phyloP scores from a whole-genome alignment of 352 stramenopile genomes.

The Phytophthora sp. region DNA sequence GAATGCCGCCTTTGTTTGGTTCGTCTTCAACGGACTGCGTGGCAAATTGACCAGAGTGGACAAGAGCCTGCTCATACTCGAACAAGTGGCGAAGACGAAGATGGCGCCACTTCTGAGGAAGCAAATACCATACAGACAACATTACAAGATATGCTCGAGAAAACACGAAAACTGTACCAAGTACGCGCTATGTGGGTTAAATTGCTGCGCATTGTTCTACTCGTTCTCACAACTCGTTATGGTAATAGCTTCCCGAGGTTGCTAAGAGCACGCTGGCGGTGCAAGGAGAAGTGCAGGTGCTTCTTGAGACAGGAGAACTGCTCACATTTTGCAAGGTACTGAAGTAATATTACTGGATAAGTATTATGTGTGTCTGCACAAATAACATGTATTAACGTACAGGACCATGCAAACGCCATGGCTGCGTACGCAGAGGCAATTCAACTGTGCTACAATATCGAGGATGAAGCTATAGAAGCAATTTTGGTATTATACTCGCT shows the following conservation, averaged over 20 bases:
- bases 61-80: not conserved
- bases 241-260: conserved; percentile 42
- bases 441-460: conserved; percentile 48
- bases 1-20: conserved; percentile 35
- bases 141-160: conserved; percentile 31
- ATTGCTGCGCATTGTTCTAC: not conserved
- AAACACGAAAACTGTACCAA: conserved; percentile 48
- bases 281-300: conserved; percentile 52
- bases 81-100: conserved; percentile 6
- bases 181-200: not conserved
- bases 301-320: conserved; percentile 57
- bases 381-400: not conserved
- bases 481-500: conserved; percentile 34
- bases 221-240: not conserved
- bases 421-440: conserved; percentile 46
- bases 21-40: conserved; percentile 42
- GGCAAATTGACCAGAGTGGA: conserved; percentile 24
- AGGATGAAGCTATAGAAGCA: conserved; percentile 55
- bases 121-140: conserved; percentile 20
- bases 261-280: conserved; percentile 33
- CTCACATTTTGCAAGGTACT: conserved; percentile 33
- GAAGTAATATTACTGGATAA: conserved; percentile 20
- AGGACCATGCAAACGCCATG: conserved; percentile 47
- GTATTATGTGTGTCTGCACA: not conserved
- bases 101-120: not conserved